Conservation (phyloP, 2,329 filamentous ascomycete genomes). For the Colletotrichum sp. region DNA sequence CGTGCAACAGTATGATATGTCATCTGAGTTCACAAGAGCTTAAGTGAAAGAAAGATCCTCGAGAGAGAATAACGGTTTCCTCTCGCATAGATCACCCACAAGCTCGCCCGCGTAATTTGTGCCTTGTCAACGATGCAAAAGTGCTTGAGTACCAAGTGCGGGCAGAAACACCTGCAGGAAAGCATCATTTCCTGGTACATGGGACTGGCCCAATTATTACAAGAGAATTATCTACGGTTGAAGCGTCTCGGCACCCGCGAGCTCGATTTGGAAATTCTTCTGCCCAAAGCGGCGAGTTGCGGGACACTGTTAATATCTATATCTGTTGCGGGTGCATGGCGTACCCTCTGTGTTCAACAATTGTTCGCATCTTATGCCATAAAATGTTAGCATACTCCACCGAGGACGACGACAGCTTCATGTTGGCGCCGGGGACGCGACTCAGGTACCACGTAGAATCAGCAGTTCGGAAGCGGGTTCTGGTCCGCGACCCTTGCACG, state of each 20-base stretch:
- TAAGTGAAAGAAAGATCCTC: neutral
- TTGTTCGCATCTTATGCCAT: neutral
- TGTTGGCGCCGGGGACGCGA: neutral
- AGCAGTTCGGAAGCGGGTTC: neutral
- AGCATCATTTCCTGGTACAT: neutral
- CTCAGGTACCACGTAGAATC: neutral
- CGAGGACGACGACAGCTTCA: neutral
- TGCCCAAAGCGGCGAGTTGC: neutral
- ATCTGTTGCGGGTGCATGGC: neutral
- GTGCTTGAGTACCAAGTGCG: neutral
- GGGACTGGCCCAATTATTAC: neutral
- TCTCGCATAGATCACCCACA: neutral
- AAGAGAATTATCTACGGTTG: neutral
- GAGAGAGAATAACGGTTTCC: neutral
- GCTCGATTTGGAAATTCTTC: neutral
- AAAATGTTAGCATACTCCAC: neutral
- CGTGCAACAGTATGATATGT: neutral
- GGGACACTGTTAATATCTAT: neutral
- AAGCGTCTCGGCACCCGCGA: neutral
- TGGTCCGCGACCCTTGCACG: neutral
- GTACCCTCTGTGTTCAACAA: fast-evolving
- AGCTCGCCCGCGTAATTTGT: neutral
- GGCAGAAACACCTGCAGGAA: neutral
- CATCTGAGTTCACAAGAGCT: neutral
- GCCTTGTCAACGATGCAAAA: neutral